Evolutionary conservation across 768 basidiomycete species (phyloP).

Genomic region (Austroboletus eburneus): DNA sequence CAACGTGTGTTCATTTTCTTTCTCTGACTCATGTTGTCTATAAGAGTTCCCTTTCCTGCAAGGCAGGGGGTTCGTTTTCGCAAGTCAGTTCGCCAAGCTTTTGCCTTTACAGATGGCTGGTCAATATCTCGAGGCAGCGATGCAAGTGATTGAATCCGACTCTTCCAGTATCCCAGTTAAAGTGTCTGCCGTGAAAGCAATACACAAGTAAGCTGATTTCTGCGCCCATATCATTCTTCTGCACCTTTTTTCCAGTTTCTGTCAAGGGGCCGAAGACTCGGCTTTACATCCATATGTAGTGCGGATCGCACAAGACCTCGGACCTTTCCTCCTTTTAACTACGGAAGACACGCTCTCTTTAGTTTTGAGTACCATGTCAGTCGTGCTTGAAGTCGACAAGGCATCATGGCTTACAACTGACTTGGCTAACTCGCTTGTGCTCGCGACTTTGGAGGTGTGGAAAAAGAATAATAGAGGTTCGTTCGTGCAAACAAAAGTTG

Average conservation of each 20-base stretch:
- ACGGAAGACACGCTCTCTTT: constrained; percentile 88
- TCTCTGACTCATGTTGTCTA: not conserved
- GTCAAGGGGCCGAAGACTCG: constrained; percentile 53
- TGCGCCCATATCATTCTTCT: not conserved
- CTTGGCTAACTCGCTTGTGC: constrained; percentile 60
- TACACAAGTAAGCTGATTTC: constrained; percentile 71
- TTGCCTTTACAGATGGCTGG: constrained; percentile 69
- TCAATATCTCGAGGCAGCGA: constrained; percentile 84
- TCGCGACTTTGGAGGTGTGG: constrained; percentile 78
- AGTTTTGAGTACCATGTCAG: constrained; percentile 80
- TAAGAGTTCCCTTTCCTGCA: constrained; percentile 89
- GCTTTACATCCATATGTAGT: constrained; percentile 61
- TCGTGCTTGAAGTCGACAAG: constrained; percentile 69
- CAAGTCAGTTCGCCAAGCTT: constrained; percentile 78
- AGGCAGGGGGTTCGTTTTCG: constrained; percentile 92
- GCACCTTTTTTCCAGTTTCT: constrained; percentile 50
- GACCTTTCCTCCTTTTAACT: constrained; percentile 75
- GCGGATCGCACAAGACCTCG: constrained; percentile 74
- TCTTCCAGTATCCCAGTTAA: constrained; percentile 84
- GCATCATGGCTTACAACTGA: constrained; percentile 69
- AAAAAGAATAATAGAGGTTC: constrained; percentile 80
- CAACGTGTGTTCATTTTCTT: not conserved
- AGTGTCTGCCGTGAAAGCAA: constrained; percentile 88
- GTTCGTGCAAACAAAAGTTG: not conserved
- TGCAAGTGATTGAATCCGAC: constrained; percentile 75